phyloP scores from a whole-genome alignment of 2,329 filamentous ascomycete genomes.

The Daldinia sp. region DNA sequence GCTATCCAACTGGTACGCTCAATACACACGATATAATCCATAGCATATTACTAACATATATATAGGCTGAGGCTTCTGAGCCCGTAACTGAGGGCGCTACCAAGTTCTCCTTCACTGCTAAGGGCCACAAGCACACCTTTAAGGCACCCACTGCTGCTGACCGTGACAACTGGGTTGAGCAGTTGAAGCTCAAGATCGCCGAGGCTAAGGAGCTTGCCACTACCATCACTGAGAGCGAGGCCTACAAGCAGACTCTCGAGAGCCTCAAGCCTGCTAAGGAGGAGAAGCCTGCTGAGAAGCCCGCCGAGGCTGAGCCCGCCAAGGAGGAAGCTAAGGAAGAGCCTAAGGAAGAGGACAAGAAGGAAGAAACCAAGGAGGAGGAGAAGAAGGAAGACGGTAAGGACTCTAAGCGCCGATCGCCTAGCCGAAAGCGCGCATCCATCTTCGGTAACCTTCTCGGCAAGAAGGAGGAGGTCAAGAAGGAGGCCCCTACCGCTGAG shows the following conservation, averaged over 20 bases:
- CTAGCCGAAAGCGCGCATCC: constrained; percentile 71
- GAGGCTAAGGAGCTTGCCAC: constrained; percentile 86
- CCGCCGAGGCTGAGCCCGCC: constrained; percentile 47
- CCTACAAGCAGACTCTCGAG: constrained; percentile 87
- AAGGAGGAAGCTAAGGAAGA: constrained; percentile 54
- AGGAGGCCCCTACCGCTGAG: constrained; percentile 47
- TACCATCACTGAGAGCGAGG: constrained; percentile 77
- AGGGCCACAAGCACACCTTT: constrained; percentile 92
- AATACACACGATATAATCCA: constrained; percentile 43
- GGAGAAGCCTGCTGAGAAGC: constrained; percentile 54
- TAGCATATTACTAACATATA: constrained; percentile 42
- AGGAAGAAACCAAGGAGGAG: constrained; percentile 45
- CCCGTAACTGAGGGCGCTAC: constrained; percentile 76
- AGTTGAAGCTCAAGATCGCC: constrained; percentile 81
- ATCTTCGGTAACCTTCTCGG: constrained; percentile 67
- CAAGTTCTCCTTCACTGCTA: constrained; percentile 87
- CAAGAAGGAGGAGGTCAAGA: constrained; percentile 62
- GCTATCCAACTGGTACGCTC: constrained; percentile 83
- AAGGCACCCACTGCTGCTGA: constrained; percentile 78
- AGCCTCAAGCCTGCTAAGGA: constrained; percentile 67
- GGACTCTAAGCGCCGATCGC: constrained; percentile 68
- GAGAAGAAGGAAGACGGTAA: constrained; percentile 60
- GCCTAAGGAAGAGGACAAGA: constrained; percentile 62
- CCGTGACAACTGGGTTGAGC: constrained; percentile 90
- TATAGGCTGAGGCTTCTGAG: constrained; percentile 69